Evolutionary conservation across 306 rosid genomes (phyloP).

Genomic region (Quercus berberidifolia): DNA sequence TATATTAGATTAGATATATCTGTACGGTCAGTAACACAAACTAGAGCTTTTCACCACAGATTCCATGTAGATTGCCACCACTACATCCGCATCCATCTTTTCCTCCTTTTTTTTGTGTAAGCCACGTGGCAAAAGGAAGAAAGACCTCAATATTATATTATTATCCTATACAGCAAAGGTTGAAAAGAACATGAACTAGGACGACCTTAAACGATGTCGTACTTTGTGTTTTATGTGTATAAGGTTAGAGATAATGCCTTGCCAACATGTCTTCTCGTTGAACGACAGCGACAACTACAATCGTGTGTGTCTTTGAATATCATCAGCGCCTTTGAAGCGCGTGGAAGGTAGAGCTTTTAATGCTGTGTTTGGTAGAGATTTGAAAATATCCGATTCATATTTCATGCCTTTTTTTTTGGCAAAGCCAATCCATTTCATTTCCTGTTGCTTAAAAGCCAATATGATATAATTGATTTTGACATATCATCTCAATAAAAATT

Average conservation of each 20-base stretch:
- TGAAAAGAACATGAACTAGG: background rate
- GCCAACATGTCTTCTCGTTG: constrained; percentile 16
- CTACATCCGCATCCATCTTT: constrained; percentile 4
- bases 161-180: background rate
- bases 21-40: background rate
- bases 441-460: no score
- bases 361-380: no score
- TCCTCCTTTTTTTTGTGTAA: background rate
- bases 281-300: constrained; percentile 24
- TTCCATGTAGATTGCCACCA: constrained; percentile 12
- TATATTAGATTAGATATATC: background rate
- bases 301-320: background rate
- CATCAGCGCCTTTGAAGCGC: constrained; percentile 6
- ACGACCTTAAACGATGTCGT: background rate
- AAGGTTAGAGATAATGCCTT: background rate
- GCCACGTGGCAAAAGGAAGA: constrained; percentile 22
- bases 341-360: background rate
- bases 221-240: background rate
- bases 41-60: background rate
- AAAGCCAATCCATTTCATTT: no score
- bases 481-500: no score
- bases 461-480: no score
- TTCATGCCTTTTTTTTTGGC: no score
- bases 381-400: no score
- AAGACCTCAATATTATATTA: background rate